Conservation (phyloP, 2,329 filamentous ascomycete genomes). For the Macrophomina phaseolina region DNA sequence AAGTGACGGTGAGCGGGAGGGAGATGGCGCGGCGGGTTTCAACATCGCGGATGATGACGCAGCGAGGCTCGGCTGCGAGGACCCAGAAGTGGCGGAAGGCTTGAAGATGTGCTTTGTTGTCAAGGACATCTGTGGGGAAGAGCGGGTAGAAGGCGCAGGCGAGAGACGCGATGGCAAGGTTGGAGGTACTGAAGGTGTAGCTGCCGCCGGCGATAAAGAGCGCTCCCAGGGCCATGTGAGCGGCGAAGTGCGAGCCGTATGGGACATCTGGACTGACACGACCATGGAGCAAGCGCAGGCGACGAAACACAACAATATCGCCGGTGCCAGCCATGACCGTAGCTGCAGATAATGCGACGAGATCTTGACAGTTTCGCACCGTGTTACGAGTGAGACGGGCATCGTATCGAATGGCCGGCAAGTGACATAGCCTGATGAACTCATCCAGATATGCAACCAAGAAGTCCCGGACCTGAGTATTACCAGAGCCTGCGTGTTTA, state of each 20-base stretch:
- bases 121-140: slow-evolving; percentile 85
- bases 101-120: slow-evolving; percentile 93
- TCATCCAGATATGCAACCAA: slow-evolving; percentile 84
- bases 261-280: slow-evolving; percentile 82
- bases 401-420: slow-evolving; percentile 74
- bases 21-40: slow-evolving; percentile 81
- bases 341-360: slow-evolving; percentile 79
- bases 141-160: slow-evolving; percentile 93
- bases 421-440: slow-evolving; percentile 76
- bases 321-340: slow-evolving; percentile 97
- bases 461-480: slow-evolving; percentile 75
- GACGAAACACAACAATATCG: slow-evolving; percentile 82
- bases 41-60: slow-evolving; percentile 84
- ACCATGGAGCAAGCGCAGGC: slow-evolving; percentile 85
- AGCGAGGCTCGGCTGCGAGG: slow-evolving; percentile 86
- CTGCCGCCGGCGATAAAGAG: slow-evolving; percentile 93
- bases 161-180: slow-evolving; percentile 83
- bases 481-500: slow-evolving; percentile 56
- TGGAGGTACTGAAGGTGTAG: slow-evolving; percentile 86
- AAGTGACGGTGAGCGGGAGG: slow-evolving; percentile 70
- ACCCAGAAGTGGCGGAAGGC: slow-evolving; percentile 98
- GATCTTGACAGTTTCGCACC: slow-evolving; percentile 87
- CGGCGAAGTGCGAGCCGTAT: slow-evolving; percentile 92
- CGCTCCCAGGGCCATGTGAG: slow-evolving; percentile 88
- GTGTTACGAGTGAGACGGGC: slow-evolving; percentile 82